These are phyloP conservation scores for Phytophthora sansomeana DNA, from an alignment of 352 stramenopile genomes.

Conservation along the genomic window DNA sequence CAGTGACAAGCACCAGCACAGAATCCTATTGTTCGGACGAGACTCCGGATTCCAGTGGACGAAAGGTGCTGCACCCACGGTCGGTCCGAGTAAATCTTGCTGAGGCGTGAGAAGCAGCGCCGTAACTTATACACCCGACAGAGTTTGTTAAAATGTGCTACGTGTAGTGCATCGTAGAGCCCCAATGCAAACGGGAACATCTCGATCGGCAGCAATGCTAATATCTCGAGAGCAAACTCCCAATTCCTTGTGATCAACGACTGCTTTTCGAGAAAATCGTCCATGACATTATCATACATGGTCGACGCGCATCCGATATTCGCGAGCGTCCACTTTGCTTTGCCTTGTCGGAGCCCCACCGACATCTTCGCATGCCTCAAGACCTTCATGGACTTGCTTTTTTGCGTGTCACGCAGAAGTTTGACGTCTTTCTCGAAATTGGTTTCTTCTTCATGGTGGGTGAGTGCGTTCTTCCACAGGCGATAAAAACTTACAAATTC, in stretches of 20 bases:
- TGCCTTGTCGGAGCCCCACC: constrained; percentile 7
- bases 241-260: constrained; percentile 27
- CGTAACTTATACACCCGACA: constrained; percentile 52
- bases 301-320: constrained; percentile 36
- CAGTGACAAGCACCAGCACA: constrained; percentile 49
- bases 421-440: constrained; percentile 65
- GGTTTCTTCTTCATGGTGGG: constrained; percentile 44
- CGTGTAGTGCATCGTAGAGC: constrained; percentile 57
- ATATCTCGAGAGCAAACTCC: constrained; percentile 48
- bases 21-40: constrained; percentile 45
- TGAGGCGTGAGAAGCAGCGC: constrained; percentile 46
- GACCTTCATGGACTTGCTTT: constrained; percentile 33
- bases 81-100: constrained; percentile 54
- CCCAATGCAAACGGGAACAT: constrained; percentile 40
- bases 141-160: constrained; percentile 61
- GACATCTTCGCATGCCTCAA: constrained; percentile 2
- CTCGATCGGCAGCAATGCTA: constrained; percentile 62
- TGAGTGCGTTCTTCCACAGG: constrained; percentile 50
- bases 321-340: constrained; percentile 53
- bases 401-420: constrained; percentile 35
- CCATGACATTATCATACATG: neutral
- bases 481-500: constrained; percentile 55
- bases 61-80: constrained; percentile 52
- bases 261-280: neutral
- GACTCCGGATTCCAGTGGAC: constrained; percentile 56